phyloP scores from a whole-genome alignment of 2,329 filamentous ascomycete genomes.

The Orbilia ellipsospora region DNA sequence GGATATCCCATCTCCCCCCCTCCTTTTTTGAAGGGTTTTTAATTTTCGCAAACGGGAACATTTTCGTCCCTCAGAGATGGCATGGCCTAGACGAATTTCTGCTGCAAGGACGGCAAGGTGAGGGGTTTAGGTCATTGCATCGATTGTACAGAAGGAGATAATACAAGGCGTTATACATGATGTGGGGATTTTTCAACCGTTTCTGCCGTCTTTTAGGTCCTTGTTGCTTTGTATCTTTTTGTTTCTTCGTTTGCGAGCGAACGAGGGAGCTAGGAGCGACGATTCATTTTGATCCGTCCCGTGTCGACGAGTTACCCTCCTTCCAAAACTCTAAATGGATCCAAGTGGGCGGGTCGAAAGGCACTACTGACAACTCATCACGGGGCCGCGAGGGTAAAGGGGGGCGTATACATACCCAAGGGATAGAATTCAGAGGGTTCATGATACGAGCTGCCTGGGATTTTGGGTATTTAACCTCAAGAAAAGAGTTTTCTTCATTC shows the following conservation, averaged over 20 bases:
- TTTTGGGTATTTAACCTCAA: too few relatives aligned
- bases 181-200: conserved; percentile 12
- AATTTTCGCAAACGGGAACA: not conserved
- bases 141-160: conserved; percentile 8
- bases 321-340: not conserved
- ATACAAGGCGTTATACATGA: conserved; percentile 4
- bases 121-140: conserved; percentile 8
- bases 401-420: not conserved
- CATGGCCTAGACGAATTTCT: not conserved
- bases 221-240: not conserved
- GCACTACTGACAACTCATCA: conserved; percentile 18
- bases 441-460: too few relatives aligned
- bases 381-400: not conserved
- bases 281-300: conserved; percentile 1
- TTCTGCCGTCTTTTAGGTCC: not conserved
- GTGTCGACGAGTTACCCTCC: conserved; percentile 5
- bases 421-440: too few relatives aligned
- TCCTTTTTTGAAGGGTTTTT: not conserved
- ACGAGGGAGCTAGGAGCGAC: not conserved
- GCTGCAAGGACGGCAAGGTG: conserved; percentile 23
- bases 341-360: not conserved
- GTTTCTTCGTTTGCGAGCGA: not conserved
- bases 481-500: too few relatives aligned
- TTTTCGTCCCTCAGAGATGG: not conserved
- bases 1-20: not conserved